Percentiles rank a stretch among this genome's conserved stretches.
Evolutionary conservation across 169 alveolate species (phyloP).

Genomic region (Neospora caninum): DNA sequence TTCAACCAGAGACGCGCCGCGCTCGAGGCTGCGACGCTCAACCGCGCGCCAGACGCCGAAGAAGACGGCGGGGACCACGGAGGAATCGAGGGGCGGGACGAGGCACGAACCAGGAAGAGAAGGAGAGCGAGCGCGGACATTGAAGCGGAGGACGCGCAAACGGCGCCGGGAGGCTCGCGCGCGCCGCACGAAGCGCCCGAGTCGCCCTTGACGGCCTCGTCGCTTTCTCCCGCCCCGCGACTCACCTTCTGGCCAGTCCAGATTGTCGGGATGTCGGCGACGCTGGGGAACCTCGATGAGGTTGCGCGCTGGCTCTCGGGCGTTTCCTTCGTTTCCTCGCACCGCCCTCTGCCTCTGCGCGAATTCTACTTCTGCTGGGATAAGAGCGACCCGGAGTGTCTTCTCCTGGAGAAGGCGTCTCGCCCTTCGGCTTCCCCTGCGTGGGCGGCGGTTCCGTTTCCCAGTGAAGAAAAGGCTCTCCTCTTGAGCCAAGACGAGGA

Average conservation of each 20-base stretch:
- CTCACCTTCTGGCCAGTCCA: constrained; percentile 53
- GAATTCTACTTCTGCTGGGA: constrained; percentile 64
- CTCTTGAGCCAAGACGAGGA: not conserved
- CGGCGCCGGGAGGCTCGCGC: not conserved
- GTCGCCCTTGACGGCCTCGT: not conserved
- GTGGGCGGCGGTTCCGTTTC: not conserved
- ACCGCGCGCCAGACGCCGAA: no score
- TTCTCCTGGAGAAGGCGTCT: not conserved
- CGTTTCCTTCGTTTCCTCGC: constrained; percentile 69
- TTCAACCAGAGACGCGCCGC: constrained; percentile 4
- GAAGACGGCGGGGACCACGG: not conserved
- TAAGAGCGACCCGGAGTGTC: not conserved
- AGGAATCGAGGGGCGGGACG: not conserved
- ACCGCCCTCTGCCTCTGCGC: constrained; percentile 78
- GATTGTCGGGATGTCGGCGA: constrained; percentile 84
- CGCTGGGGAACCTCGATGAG: constrained; percentile 74
- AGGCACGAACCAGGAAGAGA: not conserved
- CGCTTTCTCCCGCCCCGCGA: no score
- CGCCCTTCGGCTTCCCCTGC: not conserved
- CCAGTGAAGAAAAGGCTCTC: not conserved
- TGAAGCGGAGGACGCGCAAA: no score
- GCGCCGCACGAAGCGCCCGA: not conserved
- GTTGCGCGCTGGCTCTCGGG: constrained; percentile 80
- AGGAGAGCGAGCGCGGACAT: not conserved
- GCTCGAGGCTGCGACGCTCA: no score